Evolutionary conservation across 176 grass and related monocot species (phyloP), one percentile per base, ranked within the genome.

Genomic region (Luzula sylvatica): DNA sequence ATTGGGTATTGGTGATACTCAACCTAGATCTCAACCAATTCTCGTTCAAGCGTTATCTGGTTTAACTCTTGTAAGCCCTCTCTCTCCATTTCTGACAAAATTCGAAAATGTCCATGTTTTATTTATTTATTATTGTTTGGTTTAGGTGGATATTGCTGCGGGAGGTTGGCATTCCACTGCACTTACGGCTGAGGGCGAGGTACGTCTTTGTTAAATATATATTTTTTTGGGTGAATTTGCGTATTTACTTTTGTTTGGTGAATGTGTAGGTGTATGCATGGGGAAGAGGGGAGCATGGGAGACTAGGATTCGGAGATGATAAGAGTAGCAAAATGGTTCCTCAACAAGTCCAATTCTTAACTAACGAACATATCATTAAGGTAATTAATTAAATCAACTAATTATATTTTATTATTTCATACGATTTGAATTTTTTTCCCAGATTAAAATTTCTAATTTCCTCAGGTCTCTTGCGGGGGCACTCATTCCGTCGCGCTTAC

Each of bases 311-410:
- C 60, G 92, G 92, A 65, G 92, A 98, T 80, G 85, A 98, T 55
- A 98, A 98, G 68, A 98, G 85, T 70, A 98, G 92, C 69, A 87
- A 80, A 71, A 98, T 98, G 92, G 92, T 98, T 56, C 92, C 92
- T 28, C 75, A 72, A 47, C 82, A 86, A 55, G 92, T 90, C 65
- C 71, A 98, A 46, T 66, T 83, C 50, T 55, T 90, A 47, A 67
- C 61, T 40, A 75, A 78, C 35, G 74, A 89, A 66, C 71, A 90
- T 58, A 86, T 98, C 59, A 48, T 90, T 77, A 77, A 90, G 92
- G 92, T 90, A 69, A 64, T 68, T 62, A 9, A 60, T 13, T 16
- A 44, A 26, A 6, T 41, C n/a, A 3, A 3, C 0, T 25, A 2
- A 19, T 20, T 48, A 19, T 3, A 32, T 48, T 26, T 3, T 20